Conservation (phyloP, 1,139 yeast species). For the Citeromyces siamensis region DNA sequence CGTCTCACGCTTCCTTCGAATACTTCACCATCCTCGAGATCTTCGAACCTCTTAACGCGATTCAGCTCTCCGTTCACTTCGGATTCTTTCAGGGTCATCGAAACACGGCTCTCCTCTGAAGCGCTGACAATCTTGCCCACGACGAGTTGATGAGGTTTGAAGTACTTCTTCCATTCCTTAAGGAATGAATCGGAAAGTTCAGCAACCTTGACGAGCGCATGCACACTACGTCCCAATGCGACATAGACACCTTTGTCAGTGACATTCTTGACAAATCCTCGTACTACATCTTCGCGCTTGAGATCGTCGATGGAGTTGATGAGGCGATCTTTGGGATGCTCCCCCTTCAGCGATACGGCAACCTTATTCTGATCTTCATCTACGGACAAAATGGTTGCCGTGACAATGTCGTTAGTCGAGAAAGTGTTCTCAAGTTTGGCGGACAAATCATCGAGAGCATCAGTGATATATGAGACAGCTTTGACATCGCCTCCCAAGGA, state of each 20-base stretch:
- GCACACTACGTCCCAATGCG: slow-evolving; percentile 56
- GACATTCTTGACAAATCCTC: slow-evolving; percentile 69
- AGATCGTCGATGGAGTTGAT: slow-evolving; percentile 43
- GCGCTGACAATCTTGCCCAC: slow-evolving; percentile 60
- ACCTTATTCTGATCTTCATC: slow-evolving; percentile 47
- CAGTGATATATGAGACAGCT: slow-evolving; percentile 65
- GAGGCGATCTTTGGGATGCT: slow-evolving; percentile 37
- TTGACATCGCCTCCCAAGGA: slow-evolving; percentile 49
- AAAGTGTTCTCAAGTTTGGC: slow-evolving; percentile 39
- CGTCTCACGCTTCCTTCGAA: slow-evolving; percentile 72
- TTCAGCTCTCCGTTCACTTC: slow-evolving; percentile 62
- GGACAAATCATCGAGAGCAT: slow-evolving; percentile 64
- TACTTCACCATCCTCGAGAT: slow-evolving; percentile 56
- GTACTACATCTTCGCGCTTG: slow-evolving; percentile 56
- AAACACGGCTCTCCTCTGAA: slow-evolving; percentile 50
- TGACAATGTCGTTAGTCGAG: slow-evolving; percentile 41
- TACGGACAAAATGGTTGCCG: slow-evolving; percentile 45
- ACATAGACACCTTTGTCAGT: slow-evolving; percentile 74
- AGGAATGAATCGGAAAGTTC: slow-evolving; percentile 74
- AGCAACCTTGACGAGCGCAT: slow-evolving; percentile 72
- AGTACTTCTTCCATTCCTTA: slow-evolving; percentile 80
- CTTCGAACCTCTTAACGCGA: slow-evolving; percentile 45
- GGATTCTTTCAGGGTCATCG: slow-evolving; percentile 72
- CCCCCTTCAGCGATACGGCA: slow-evolving; percentile 50
- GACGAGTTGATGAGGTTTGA: slow-evolving; percentile 62